Conservation (phyloP, 176 grass and related monocot species). For the Oryza meyeriana region DNA sequence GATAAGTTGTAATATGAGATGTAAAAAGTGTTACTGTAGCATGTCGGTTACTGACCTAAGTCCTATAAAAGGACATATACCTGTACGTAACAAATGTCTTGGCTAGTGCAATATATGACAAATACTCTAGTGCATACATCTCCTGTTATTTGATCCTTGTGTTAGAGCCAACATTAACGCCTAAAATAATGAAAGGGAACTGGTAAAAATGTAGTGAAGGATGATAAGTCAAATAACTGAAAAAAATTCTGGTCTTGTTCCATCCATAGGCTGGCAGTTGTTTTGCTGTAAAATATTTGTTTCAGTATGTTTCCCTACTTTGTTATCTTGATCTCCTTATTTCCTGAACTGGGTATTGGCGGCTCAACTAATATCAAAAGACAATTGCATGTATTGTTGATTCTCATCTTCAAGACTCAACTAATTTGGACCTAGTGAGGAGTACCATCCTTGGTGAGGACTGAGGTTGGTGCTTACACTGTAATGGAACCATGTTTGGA, state of each 20-base stretch:
- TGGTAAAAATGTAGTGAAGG: conserved; percentile 7
- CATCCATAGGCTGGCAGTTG: background rate
- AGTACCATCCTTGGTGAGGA: background rate
- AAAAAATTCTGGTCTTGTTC: background rate
- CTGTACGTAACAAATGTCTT: too few relatives aligned
- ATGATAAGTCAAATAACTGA: background rate
- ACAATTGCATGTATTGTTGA: background rate
- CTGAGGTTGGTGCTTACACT: background rate
- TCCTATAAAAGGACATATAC: too few relatives aligned
- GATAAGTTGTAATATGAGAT: too few relatives aligned
- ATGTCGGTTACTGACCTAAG: too few relatives aligned
- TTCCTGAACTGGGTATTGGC: background rate
- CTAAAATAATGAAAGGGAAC: background rate
- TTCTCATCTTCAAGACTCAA: background rate
- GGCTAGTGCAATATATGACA: too few relatives aligned
- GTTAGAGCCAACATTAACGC: too few relatives aligned
- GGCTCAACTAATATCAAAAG: background rate
- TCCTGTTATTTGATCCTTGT: too few relatives aligned
- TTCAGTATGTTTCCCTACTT: background rate
- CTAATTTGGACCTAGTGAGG: background rate
- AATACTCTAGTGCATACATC: too few relatives aligned
- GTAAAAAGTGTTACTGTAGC: too few relatives aligned
- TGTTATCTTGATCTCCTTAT: conserved; percentile 6
- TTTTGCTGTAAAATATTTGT: background rate
- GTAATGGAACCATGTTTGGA: conserved; percentile 7